Conservation (phyloP, 352 stramenopile species). For the Peronospora destructor region DNA sequence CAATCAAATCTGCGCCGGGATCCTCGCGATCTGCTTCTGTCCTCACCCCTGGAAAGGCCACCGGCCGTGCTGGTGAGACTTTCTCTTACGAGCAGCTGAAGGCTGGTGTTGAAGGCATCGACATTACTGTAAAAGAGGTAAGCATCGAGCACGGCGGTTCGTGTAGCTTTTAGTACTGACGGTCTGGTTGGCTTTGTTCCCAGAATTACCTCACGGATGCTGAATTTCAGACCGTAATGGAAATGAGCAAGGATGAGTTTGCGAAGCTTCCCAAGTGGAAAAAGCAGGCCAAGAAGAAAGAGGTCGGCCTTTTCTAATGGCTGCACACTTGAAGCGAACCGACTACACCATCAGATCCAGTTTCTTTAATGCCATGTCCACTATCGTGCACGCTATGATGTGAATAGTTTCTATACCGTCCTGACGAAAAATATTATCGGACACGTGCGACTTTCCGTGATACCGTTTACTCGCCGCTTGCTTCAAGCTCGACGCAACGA, state of each 20-base stretch:
- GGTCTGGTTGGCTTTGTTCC: constrained; percentile 1
- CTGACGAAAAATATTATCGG: constrained; percentile 19
- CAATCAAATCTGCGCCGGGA: constrained; percentile 2
- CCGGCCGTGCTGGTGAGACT: constrained; percentile 28
- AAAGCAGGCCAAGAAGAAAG: constrained; percentile 85
- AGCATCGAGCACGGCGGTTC: constrained; percentile 4
- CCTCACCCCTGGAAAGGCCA: constrained; percentile 23
- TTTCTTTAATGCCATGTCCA: constrained; percentile 2
- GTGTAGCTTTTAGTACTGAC: constrained; percentile 28
- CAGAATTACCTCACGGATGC: constrained; percentile 66
- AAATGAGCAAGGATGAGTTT: constrained; percentile 55
- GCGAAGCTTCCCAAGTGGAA: constrained; percentile 75
- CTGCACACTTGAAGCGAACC: neutral
- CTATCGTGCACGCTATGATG: constrained; percentile 1
- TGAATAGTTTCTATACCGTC: constrained; percentile 19
- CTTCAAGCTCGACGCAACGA: constrained; percentile 8
- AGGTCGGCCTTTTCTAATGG: constrained; percentile 76
- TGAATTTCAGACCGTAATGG: constrained; percentile 72
- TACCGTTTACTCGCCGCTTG: constrained; percentile 1
- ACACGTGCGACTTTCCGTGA: neutral
- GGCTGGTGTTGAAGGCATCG: constrained; percentile 69
- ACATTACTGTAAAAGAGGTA: constrained; percentile 71
- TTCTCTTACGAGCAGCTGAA: constrained; percentile 65
- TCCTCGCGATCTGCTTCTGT: constrained; percentile 5
- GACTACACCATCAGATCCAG: constrained; percentile 1